These are phyloP conservation scores for Omphalea diandra DNA, from an alignment of 441 rosid genomes.

Conservation along the genomic window DNA sequence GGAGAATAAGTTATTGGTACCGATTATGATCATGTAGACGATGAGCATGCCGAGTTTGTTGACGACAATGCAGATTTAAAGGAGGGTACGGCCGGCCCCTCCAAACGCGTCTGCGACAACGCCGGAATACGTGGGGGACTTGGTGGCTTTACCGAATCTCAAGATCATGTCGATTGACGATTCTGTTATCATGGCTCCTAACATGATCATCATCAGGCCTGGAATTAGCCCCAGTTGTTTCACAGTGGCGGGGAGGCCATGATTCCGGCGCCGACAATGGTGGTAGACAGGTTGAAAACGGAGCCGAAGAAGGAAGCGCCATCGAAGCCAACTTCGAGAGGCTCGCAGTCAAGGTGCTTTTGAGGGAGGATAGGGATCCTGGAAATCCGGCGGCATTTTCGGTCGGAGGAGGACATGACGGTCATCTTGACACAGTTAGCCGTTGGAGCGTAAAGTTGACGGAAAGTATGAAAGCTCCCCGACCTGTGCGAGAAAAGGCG, in stretches of 20 bases:
- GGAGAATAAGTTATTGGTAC: constrained; percentile 17
- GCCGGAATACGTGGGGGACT: constrained; percentile 49
- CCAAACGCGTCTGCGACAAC: constrained; percentile 52
- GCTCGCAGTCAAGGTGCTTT: constrained; percentile 24
- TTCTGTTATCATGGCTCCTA: constrained; percentile 47
- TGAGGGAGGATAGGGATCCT: constrained; percentile 42
- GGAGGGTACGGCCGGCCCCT: constrained; percentile 38
- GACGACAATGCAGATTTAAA: constrained; percentile 55
- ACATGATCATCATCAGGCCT: constrained; percentile 42
- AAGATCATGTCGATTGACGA: constrained; percentile 49
- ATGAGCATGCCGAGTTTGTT: constrained; percentile 66
- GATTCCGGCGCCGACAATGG: constrained; percentile 65
- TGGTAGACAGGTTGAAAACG: constrained; percentile 64
- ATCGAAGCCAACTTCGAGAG: constrained; percentile 31
- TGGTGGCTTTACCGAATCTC: constrained; percentile 52
- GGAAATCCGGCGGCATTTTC: constrained; percentile 45
- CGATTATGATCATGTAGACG: constrained; percentile 63
- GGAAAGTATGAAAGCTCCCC: neutral
- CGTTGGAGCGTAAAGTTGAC: neutral
- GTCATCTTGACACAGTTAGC: constrained; percentile 27
- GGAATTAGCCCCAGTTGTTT: constrained; percentile 59
- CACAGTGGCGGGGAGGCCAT: constrained; percentile 64
- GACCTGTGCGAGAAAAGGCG: neutral
- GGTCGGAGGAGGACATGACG: constrained; percentile 31
- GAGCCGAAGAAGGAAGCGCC: constrained; percentile 59